Conservation (phyloP, 2,329 filamentous ascomycete species). For the Claviceps lovelessii region DNA sequence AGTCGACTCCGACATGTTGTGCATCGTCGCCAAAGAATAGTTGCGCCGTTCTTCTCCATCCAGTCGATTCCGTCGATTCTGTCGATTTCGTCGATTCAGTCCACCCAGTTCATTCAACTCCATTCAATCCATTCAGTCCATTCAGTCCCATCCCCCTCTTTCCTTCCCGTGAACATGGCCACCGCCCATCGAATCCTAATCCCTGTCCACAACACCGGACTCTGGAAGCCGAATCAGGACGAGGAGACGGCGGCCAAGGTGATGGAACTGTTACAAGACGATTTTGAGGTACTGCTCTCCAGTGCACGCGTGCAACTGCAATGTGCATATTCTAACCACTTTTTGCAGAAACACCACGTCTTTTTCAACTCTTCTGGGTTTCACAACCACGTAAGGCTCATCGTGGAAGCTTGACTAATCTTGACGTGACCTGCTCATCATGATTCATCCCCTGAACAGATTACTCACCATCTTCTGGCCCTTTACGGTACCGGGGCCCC, state of each 20-base stretch:
- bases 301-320: background rate
- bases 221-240: conserved; percentile 32
- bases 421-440: background rate
- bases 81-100: background rate
- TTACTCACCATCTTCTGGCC: conserved; percentile 61
- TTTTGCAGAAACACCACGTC: conserved; percentile 46
- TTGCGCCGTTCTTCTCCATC: background rate
- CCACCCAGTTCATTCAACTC: background rate
- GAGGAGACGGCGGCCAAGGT: conserved; percentile 46
- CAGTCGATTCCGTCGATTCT: background rate
- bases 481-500: conserved; percentile 62
- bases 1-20: background rate
- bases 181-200: conserved; percentile 35
- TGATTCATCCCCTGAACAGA: conserved; percentile 18
- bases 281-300: conserved; percentile 40
- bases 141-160: background rate
- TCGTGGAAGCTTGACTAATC: background rate
- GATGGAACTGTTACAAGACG: conserved; percentile 58
- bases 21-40: background rate
- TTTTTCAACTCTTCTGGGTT: conserved; percentile 65
- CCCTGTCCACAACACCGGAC: conserved; percentile 32
- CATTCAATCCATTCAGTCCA: background rate
- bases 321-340: background rate
- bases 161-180: conserved; percentile 22
- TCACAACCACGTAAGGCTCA: conserved; percentile 58